A percentile compares a stretch with the other conserved stretches of the same genome.
Evolutionary conservation across 768 basidiomycete genomes (phyloP).

Genomic region (Candolleomyces aberdarensis): DNA sequence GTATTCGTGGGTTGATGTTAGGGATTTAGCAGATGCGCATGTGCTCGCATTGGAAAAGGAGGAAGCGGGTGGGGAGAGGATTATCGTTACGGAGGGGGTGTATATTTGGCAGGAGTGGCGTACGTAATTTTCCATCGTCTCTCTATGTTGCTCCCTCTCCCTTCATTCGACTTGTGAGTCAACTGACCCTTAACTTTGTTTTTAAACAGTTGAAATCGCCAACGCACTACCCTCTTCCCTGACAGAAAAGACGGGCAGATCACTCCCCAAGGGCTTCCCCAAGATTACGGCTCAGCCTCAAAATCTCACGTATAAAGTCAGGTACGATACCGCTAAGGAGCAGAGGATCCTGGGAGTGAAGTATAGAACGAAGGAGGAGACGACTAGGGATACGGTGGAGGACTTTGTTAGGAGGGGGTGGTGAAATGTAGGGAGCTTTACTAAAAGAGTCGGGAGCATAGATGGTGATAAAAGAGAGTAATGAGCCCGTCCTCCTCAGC

Average conservation of each 20-base stretch:
- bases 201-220: background rate
- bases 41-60: conserved; percentile 46
- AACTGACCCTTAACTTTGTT: background rate
- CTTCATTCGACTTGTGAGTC: background rate
- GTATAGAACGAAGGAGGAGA: conserved; percentile 38
- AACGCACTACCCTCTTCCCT: background rate
- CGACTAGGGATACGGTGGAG: conserved; percentile 35
- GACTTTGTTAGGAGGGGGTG: conserved; percentile 44
- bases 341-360: conserved; percentile 38
- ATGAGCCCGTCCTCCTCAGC: too few relatives aligned
- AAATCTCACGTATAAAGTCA: conserved; percentile 16
- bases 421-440: conserved; percentile 14
- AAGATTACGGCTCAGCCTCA: conserved; percentile 9
- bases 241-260: conserved; percentile 19
- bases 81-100: conserved; percentile 44
- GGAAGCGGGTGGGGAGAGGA: conserved; percentile 53
- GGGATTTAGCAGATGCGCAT: conserved; percentile 58
- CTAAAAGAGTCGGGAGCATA: too few relatives aligned
- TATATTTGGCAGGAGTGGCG: conserved; percentile 35
- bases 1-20: conserved; percentile 46
- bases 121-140: conserved; percentile 12
- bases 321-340: conserved; percentile 36
- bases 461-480: too few relatives aligned
- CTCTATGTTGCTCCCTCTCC: background rate
- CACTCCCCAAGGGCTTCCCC: conserved; percentile 25